Evolutionary conservation across 495 filamentous ascomycete genomes (phyloP), one percentile per base, ranked within the genome.

Genomic region (Aspergillus diversus): DNA sequence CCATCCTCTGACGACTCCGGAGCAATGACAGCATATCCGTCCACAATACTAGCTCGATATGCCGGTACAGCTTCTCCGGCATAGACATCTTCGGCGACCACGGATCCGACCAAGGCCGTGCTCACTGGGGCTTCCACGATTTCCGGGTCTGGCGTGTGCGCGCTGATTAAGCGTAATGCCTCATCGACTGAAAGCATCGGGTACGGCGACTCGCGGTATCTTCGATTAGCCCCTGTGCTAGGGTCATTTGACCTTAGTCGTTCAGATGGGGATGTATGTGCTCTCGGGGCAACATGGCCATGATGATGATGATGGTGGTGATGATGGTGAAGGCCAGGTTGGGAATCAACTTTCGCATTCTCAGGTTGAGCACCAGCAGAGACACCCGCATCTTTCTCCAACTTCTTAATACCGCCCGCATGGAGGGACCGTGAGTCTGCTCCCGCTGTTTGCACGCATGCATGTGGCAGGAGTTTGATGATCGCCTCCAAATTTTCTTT

Each of bases 1-100:
- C 82, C 85, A 42, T 85, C 78, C 7, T 81, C 69, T 9, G 84
- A 75, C 7, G 72, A 66, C 16, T 73, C 69, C 0, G 78, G 70
- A 12, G 75, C 77, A 63, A 80, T 80, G 16, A 97, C 83, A 4
- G 96, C 96, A 70, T 99, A 99, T 11, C 95, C 95, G 71, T 99
- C 95, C 4, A 99, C 96, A 60, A 97, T 99, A 69, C 93, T 97
- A 46, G 95, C 95, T 55, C 91, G 84, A 76, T 92, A 99, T 6
- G 96, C 95, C 5, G 95, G 95, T 0, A 98, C 96, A 13, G 87
- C 80, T 69, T 97, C 93, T 27, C 78, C 71, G 4, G 95, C 91
- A 50, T 80, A 84, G 42, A 98, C 87, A 69, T 96, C 91, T 71
- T 90, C 85, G 5, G 93, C 95, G 9, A 98, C 78, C 5, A 97